phyloP scores from a whole-genome alignment of 1,284 basidiomycete species.

The Ceratobasidium theobromae region DNA sequence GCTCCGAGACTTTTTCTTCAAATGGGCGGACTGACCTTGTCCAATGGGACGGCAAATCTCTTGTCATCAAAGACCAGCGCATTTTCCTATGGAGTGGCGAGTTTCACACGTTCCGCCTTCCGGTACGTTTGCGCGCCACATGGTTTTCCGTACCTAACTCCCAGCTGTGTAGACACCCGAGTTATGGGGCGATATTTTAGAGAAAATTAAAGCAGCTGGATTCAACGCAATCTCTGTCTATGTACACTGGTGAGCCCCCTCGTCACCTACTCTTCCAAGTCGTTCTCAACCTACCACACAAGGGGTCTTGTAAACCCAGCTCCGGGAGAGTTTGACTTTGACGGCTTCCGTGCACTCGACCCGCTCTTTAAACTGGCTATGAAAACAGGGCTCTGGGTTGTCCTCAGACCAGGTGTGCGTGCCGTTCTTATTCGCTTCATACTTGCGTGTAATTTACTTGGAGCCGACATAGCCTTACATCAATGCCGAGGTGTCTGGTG shows the following conservation, averaged over 20 bases:
- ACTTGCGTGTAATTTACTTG: not conserved
- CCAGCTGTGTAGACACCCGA: slow-evolving; percentile 46
- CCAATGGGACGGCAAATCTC: slow-evolving; percentile 59
- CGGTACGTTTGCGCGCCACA: slow-evolving; percentile 47
- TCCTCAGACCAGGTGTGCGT: slow-evolving; percentile 39
- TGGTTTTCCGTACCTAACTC: not conserved
- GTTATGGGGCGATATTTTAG: slow-evolving; percentile 78
- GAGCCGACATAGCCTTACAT: slow-evolving; percentile 39
- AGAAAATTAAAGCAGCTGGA: slow-evolving; percentile 80
- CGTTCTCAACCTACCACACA: slow-evolving; percentile 46
- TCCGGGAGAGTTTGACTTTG: slow-evolving; percentile 70
- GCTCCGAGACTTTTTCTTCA: slow-evolving; percentile 9
- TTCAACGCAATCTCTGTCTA: slow-evolving; percentile 76
- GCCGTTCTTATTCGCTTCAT: not conserved
- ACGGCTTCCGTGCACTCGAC: slow-evolving; percentile 67
- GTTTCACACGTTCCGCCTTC: slow-evolving; percentile 81
- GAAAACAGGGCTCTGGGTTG: slow-evolving; percentile 41
- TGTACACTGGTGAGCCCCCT: slow-evolving; percentile 47
- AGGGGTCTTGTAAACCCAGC: slow-evolving; percentile 76
- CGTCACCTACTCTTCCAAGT: slow-evolving; percentile 7
- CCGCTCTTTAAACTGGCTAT: slow-evolving; percentile 60
- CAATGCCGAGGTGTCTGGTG: slow-evolving; percentile 43
- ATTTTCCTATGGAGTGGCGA: slow-evolving; percentile 62
- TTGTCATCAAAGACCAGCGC: slow-evolving; percentile 57
- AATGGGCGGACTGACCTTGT: slow-evolving; percentile 53